A percentile compares a stretch with the other conserved stretches of the same genome.
These are phyloP conservation scores for Yamadazyma friedrichii DNA, from an alignment of 1,139 yeast genomes.

Conservation along the genomic window DNA sequence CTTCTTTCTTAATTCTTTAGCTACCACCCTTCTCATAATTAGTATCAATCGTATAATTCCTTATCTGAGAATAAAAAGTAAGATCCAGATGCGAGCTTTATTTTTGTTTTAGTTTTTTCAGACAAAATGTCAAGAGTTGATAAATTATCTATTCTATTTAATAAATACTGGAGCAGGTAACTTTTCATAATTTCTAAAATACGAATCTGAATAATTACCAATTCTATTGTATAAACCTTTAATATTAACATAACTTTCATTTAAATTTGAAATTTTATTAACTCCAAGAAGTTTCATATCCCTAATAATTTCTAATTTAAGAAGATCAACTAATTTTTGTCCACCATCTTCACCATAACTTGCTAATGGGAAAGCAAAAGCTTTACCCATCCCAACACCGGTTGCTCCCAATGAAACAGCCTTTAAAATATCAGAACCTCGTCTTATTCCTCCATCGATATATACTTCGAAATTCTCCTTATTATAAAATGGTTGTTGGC, in stretches of 20 bases:
- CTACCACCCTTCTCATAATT: constrained; percentile 11
- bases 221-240: constrained; percentile 11
- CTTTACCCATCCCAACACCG: constrained; percentile 53
- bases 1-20: constrained; percentile 18
- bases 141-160: too few relatives aligned
- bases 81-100: too few relatives aligned
- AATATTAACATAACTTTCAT: constrained; percentile 2
- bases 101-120: too few relatives aligned
- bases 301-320: constrained; percentile 45
- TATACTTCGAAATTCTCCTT: constrained; percentile 41
- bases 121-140: too few relatives aligned
- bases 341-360: constrained; percentile 54
- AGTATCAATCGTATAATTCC: too few relatives aligned
- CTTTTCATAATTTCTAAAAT: constrained; percentile 2
- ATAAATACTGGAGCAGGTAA: constrained; percentile 2
- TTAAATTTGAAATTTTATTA: neutral
- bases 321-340: constrained; percentile 37
- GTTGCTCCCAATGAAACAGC: constrained; percentile 59
- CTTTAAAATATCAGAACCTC: constrained; percentile 55
- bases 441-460: constrained; percentile 53
- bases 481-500: constrained; percentile 28
- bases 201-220: constrained; percentile 4
- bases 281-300: constrained; percentile 49
- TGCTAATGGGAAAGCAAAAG: constrained; percentile 48
- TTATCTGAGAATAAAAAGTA: neutral